Percentiles rank a stretch among this genome's conserved stretches.
Conservation (phyloP, 371 early-diverging fungal species). For the Mucor mucedo region DNA sequence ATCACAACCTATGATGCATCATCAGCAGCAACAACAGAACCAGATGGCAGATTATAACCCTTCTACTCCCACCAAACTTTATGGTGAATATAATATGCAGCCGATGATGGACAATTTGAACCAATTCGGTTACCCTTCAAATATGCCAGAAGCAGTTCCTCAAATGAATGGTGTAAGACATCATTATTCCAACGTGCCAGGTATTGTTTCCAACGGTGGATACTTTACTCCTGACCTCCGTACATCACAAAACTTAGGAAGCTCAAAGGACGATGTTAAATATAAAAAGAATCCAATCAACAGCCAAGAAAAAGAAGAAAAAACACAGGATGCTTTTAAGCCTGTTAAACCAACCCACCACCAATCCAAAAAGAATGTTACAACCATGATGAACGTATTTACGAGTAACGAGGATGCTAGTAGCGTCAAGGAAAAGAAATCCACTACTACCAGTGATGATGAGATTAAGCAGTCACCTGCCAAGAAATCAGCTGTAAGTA, state of each 20-base stretch:
- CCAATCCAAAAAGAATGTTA: constrained; percentile 25
- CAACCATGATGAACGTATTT: constrained; percentile 26
- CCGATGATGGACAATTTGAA: constrained; percentile 16
- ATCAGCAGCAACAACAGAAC: constrained; percentile 3
- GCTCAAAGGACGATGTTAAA: constrained; percentile 24
- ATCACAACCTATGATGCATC: constrained; percentile 19
- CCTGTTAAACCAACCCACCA: neutral
- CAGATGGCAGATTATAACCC: neutral
- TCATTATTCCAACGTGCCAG: constrained; percentile 23
- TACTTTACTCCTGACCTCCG: constrained; percentile 18
- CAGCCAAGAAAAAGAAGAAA: constrained; percentile 11
- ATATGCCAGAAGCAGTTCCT: neutral
- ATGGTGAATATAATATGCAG: neutral
- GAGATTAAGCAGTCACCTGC: constrained; percentile 9
- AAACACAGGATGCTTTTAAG: constrained; percentile 11
- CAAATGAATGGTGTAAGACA: constrained; percentile 20
- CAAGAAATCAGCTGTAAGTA: constrained; percentile 28
- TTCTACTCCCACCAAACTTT: neutral
- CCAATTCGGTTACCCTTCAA: constrained; percentile 1
- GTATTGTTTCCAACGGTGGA: neutral
- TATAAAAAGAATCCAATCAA: constrained; percentile 10
- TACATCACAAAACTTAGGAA: constrained; percentile 19
- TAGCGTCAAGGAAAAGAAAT: constrained; percentile 1
- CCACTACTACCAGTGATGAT: neutral
- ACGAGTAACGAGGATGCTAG: neutral